Conservation (phyloP, 2,329 filamentous ascomycete genomes). For the Colletotrichum tropicicola region DNA sequence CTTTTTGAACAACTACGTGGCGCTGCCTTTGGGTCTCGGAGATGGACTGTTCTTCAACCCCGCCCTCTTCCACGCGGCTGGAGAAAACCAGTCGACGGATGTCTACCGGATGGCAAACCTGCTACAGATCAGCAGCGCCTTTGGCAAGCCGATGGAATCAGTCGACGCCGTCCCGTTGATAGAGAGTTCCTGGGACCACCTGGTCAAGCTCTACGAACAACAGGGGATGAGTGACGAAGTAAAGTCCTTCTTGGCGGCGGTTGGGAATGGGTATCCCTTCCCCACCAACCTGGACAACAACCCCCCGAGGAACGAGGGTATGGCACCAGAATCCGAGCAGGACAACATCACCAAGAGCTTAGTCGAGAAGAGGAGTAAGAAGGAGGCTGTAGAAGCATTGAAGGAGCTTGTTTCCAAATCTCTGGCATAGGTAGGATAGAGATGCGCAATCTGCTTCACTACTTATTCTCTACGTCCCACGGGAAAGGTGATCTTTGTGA, state of each 20-base stretch:
- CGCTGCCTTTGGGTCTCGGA: slow-evolving; percentile 60
- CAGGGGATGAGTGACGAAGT: slow-evolving; percentile 51
- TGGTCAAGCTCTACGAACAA: slow-evolving; percentile 41
- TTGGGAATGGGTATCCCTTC: slow-evolving; percentile 69
- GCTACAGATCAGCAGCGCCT: slow-evolving; percentile 68
- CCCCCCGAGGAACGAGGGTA: slow-evolving; percentile 62
- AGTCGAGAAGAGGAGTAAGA: slow-evolving; percentile 46
- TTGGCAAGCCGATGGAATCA: slow-evolving; percentile 72
- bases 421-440: background rate
- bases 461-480: no score
- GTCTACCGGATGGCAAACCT: slow-evolving; percentile 68
- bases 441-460: background rate
- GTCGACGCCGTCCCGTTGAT: slow-evolving; percentile 61
- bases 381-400: slow-evolving; percentile 51
- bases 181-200: slow-evolving; percentile 51
- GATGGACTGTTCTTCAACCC: slow-evolving; percentile 73
- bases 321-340: slow-evolving; percentile 69
- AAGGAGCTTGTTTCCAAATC: slow-evolving; percentile 27
- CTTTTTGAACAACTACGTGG: slow-evolving; percentile 62
- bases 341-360: slow-evolving; percentile 57
- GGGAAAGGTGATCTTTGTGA: no score
- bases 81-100: slow-evolving; percentile 57
- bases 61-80: slow-evolving; percentile 70
- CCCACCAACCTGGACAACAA: slow-evolving; percentile 68
- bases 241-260: slow-evolving; percentile 55